Evolutionary conservation across 2,329 filamentous ascomycete species (phyloP).

Genomic region (Pseudogymnoascus sp.): DNA sequence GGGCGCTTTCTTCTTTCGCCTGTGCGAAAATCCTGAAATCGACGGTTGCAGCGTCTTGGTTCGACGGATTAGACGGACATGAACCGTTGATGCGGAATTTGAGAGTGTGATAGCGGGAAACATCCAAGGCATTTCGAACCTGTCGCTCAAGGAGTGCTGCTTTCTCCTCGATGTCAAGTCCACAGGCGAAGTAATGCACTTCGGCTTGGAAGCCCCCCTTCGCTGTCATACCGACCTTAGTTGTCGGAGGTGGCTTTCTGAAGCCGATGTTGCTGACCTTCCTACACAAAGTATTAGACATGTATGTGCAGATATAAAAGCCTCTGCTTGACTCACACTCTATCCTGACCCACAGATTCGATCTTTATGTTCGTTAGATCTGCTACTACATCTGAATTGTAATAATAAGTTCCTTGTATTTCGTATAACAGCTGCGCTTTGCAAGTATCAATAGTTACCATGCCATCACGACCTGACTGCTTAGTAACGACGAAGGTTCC

Average conservation of each 20-base stretch:
- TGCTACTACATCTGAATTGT: conserved; percentile 28
- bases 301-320: conserved; percentile 23
- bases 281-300: conserved; percentile 18
- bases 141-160: conserved; percentile 35
- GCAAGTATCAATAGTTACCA: conserved; percentile 22
- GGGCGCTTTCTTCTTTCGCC: conserved; percentile 30
- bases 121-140: conserved; percentile 29
- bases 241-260: conserved; percentile 26
- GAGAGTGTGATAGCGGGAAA: conserved; percentile 26
- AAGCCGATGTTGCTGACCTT: conserved; percentile 23
- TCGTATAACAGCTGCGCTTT: conserved; percentile 30
- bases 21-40: conserved; percentile 40
- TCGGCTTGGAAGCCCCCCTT: conserved; percentile 38
- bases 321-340: conserved; percentile 16
- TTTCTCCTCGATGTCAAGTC: conserved; percentile 36
- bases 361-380: conserved; percentile 30
- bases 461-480: conserved; percentile 10
- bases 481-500: conserved; percentile 12
- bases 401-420: conserved; percentile 32
- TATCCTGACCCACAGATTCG: conserved; percentile 32
- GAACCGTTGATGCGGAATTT: conserved; percentile 31
- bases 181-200: conserved; percentile 35
- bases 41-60: conserved; percentile 41
- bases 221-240: conserved; percentile 36
- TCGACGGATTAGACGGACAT: conserved; percentile 31